phyloP scores from a whole-genome alignment of 1,139 yeast genomes.

The Geotrichum candidum region DNA sequence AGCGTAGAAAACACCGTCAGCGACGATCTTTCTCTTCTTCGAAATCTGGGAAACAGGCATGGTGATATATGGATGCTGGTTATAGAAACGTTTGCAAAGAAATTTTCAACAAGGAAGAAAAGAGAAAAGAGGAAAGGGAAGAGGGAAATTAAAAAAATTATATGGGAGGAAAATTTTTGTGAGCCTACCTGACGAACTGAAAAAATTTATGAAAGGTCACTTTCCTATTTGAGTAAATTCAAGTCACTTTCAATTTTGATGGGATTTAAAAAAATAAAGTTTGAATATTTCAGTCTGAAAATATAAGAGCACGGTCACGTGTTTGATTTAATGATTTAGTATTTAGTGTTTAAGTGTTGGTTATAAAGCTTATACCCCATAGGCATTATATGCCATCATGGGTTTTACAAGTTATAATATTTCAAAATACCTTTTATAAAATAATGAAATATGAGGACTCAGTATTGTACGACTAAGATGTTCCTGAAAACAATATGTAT shows the following conservation, averaged over 20 bases:
- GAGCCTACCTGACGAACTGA: neutral
- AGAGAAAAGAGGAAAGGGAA: neutral
- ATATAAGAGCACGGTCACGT: neutral
- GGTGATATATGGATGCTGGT: constrained; percentile 12
- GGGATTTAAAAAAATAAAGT: neutral
- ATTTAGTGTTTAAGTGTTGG: no score
- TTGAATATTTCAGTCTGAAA: neutral
- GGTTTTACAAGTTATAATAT: no score
- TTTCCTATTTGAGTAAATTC: neutral
- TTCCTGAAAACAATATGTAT: no score
- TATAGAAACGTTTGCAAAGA: constrained; percentile 10
- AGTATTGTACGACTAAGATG: no score
- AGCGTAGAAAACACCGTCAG: constrained; percentile 99
- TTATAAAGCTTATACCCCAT: no score
- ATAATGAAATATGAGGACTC: no score
- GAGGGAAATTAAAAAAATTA: neutral
- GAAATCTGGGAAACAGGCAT: constrained; percentile 30
- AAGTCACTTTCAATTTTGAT: neutral
- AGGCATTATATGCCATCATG: no score
- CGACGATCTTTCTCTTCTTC: constrained; percentile 56
- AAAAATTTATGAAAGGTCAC: neutral
- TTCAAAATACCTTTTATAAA: no score
- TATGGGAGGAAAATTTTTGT: neutral
- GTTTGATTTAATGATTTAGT: no score
- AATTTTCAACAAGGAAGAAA: constrained; percentile 1